Conservation (phyloP, 164 flowering plant genomes). For the Piper longum region DNA sequence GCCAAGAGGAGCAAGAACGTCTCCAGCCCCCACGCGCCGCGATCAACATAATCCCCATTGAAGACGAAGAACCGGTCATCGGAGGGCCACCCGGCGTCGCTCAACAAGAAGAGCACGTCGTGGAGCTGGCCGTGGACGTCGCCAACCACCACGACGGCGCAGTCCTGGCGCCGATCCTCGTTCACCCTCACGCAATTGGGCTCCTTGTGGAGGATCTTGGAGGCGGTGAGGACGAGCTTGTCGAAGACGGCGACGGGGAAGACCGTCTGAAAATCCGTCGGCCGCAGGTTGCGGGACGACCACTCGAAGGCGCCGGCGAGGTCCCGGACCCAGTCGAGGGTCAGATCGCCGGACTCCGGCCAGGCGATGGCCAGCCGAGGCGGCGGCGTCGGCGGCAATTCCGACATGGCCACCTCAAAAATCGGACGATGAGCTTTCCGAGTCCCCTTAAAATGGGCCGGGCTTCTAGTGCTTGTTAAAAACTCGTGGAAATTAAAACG, state of each 20-base stretch:
- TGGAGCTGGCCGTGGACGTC: constrained; percentile 91
- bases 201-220: constrained; percentile 80
- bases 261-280: constrained; percentile 51
- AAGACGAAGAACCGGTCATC: constrained; percentile 61
- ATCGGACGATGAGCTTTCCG: neutral
- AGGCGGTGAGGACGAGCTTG: constrained; percentile 45
- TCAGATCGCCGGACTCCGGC: constrained; percentile 42
- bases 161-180: constrained; percentile 19
- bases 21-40: constrained; percentile 99
- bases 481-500: too few species aligned
- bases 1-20: constrained; percentile 66
- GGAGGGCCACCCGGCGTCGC: constrained; percentile 60
- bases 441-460: neutral
- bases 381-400: constrained; percentile 2
- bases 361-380: constrained; percentile 41
- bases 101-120: constrained; percentile 50
- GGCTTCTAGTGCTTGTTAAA: too few species aligned
- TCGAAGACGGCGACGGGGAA: constrained; percentile 65
- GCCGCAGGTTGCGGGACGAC: constrained; percentile 50
- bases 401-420: neutral
- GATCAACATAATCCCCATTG: constrained; percentile 94
- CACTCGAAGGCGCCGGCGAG: constrained; percentile 55
- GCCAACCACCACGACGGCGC: constrained; percentile 72
- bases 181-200: constrained; percentile 56
- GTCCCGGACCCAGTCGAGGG: constrained; percentile 44